A percentile compares a stretch with the other conserved stretches of the same genome.
Evolutionary conservation across 2,329 filamentous ascomycete species (phyloP).

Genomic region (Trichoderma arundinaceum): DNA sequence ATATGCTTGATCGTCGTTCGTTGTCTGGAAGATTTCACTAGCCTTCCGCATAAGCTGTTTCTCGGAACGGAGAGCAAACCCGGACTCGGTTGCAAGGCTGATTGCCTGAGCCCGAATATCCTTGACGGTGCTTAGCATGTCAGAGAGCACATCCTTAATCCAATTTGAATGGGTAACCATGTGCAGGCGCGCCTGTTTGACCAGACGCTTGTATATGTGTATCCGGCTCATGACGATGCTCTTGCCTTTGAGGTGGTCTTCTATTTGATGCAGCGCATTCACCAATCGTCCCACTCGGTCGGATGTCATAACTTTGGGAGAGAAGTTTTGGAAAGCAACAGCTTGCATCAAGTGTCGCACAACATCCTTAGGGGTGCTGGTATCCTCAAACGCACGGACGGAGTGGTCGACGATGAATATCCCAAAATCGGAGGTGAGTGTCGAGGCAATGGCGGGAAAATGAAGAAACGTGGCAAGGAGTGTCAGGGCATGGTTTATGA

Average conservation of each 20-base stretch:
- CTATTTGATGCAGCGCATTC: conserved; percentile 71
- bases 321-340: conserved; percentile 80
- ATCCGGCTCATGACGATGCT: conserved; percentile 79
- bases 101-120: conserved; percentile 80
- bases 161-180: conserved; percentile 79
- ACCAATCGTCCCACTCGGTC: conserved; percentile 75
- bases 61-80: conserved; percentile 71
- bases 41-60: conserved; percentile 70
- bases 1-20: conserved; percentile 62
- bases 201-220: conserved; percentile 76
- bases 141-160: conserved; percentile 81
- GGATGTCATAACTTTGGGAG: conserved; percentile 72
- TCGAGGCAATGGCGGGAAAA: conserved; percentile 71
- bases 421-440: conserved; percentile 78
- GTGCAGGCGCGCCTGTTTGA: conserved; percentile 70
- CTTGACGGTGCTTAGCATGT: conserved; percentile 77
- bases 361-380: conserved; percentile 73
- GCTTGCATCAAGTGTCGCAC: conserved; percentile 81
- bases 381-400: conserved; percentile 73
- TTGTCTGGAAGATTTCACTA: conserved; percentile 64
- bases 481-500: conserved; percentile 78
- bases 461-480: conserved; percentile 79
- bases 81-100: conserved; percentile 72
- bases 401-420: conserved; percentile 81
- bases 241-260: conserved; percentile 76